A percentile compares a stretch with the other conserved stretches of the same genome.
These are phyloP conservation scores for Echria macrotheca DNA, from an alignment of 495 filamentous ascomycete genomes.

Conservation along the genomic window DNA sequence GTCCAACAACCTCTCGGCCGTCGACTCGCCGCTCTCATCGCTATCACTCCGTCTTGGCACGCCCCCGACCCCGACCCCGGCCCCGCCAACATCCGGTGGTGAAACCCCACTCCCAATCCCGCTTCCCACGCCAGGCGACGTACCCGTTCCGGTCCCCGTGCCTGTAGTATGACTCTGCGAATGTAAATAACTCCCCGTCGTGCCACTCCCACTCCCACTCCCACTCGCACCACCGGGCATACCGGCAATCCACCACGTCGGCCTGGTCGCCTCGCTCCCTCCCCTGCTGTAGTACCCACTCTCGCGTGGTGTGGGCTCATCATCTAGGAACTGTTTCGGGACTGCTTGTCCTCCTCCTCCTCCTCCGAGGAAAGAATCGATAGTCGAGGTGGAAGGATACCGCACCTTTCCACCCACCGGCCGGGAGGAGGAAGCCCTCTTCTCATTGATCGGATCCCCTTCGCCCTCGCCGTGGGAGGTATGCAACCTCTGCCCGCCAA, in stretches of 20 bases:
- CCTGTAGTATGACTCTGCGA: too few relatives aligned
- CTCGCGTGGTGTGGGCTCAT: conserved; percentile 25
- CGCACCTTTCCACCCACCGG: too few relatives aligned
- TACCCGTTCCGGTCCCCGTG: not conserved
- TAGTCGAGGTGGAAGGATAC: too few relatives aligned
- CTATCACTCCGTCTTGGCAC: conserved; percentile 30
- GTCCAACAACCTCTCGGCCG: conserved; percentile 51
- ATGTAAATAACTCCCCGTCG: too few relatives aligned
- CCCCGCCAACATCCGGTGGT: not conserved
- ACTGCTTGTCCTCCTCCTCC: too few relatives aligned
- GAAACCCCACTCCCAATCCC: not conserved
- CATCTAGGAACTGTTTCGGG: conserved; percentile 27
- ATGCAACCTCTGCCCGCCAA: conserved; percentile 16
- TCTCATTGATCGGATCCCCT: too few relatives aligned
- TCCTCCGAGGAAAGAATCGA: too few relatives aligned
- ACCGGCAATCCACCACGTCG: conserved; percentile 8
- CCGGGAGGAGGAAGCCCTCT: too few relatives aligned
- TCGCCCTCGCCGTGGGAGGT: conserved; percentile 31
- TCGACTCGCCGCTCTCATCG: conserved; percentile 30
- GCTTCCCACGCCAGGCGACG: not conserved
- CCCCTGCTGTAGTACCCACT: conserved; percentile 11
- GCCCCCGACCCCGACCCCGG: not conserved
- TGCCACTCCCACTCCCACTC: conserved; percentile 13
- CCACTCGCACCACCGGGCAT: conserved; percentile 15
- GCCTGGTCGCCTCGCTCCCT: too few relatives aligned